Percentiles rank a stretch among this genome's conserved stretches.
These are phyloP conservation scores for Triticum aestivum DNA, from an alignment of 176 grass and related monocot genomes.

Conservation along the genomic window DNA sequence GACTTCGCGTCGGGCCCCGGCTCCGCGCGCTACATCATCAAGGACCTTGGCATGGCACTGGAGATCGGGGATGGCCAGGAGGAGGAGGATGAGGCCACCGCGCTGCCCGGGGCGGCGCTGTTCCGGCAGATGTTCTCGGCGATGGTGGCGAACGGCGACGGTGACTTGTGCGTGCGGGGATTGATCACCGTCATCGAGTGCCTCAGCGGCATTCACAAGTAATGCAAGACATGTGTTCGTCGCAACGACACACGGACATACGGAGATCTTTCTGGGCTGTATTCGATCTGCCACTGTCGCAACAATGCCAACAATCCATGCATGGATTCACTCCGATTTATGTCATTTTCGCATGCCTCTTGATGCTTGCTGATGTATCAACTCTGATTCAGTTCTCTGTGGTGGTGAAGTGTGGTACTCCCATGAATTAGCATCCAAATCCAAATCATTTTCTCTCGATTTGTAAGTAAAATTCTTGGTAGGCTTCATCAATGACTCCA, in stretches of 20 bases:
- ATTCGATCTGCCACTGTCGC: no score
- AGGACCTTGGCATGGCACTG: conserved; percentile 87
- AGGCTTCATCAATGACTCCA: no score
- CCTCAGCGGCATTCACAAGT: conserved; percentile 52
- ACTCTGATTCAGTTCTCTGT: no score
- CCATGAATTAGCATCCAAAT: no score
- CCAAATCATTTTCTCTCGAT: no score
- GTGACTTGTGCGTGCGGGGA: conserved; percentile 51
- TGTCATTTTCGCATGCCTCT: no score
- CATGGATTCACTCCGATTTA: no score
- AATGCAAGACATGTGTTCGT: conserved; percentile 20
- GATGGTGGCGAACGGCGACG: conserved; percentile 77
- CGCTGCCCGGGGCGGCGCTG: conserved; percentile 57
- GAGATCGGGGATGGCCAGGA: conserved; percentile 29
- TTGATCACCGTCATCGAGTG: conserved; percentile 74
- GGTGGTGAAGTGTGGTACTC: no score
- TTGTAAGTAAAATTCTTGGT: no score
- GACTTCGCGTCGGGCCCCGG: conserved; percentile 47
- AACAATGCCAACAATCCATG: no score
- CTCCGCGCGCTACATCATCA: conserved; percentile 62
- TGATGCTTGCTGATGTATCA: no score
- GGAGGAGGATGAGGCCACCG: conserved; percentile 19
- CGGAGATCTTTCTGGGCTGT: no score
- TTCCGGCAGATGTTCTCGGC: conserved; percentile 68
- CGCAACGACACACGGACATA: not conserved